phyloP scores from a whole-genome alignment of 1,139 yeast genomes.

The Geotrichum macrosporum region DNA sequence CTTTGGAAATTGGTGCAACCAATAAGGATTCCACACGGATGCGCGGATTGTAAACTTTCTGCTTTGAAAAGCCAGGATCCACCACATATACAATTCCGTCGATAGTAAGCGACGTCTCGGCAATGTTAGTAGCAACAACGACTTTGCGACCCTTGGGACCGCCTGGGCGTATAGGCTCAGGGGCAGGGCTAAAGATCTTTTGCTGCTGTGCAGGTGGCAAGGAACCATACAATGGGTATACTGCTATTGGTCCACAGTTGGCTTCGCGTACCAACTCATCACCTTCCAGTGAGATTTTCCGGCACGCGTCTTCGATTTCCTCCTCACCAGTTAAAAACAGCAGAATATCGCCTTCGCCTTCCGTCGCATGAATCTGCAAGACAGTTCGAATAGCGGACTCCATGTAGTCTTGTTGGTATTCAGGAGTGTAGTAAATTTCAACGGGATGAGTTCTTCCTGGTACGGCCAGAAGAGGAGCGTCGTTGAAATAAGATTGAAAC shows the following conservation, averaged over 20 bases:
- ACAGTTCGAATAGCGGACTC: slow-evolving; percentile 95
- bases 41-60: slow-evolving; percentile 94
- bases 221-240: slow-evolving; percentile 92
- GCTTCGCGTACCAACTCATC: slow-evolving; percentile 86
- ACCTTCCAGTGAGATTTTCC: slow-evolving; percentile 79
- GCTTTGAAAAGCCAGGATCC: slow-evolving; percentile 96
- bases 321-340: slow-evolving; percentile 95
- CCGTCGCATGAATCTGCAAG: slow-evolving; percentile 93
- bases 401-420: slow-evolving; percentile 87
- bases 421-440: slow-evolving; percentile 94
- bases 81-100: slow-evolving; percentile 97
- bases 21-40: slow-evolving; percentile 90
- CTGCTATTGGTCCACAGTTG: slow-evolving; percentile 81
- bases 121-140: slow-evolving; percentile 91
- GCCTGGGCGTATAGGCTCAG: slow-evolving; percentile 53
- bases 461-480: slow-evolving; percentile 91
- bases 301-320: slow-evolving; percentile 95
- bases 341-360: slow-evolving; percentile 86
- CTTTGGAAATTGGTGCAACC: slow-evolving; percentile 95
- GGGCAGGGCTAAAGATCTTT: slow-evolving; percentile 87
- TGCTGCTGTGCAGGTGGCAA: slow-evolving; percentile 95
- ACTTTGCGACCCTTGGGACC: slow-evolving; percentile 93
- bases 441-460: slow-evolving; percentile 99
- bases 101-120: slow-evolving; percentile 95
- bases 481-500: slow-evolving; percentile 81